A percentile compares a stretch with the other conserved stretches of the same genome.
These are phyloP conservation scores for Trichoderma atrobrunneum DNA, from an alignment of 2,329 filamentous ascomycete species.

Conservation along the genomic window DNA sequence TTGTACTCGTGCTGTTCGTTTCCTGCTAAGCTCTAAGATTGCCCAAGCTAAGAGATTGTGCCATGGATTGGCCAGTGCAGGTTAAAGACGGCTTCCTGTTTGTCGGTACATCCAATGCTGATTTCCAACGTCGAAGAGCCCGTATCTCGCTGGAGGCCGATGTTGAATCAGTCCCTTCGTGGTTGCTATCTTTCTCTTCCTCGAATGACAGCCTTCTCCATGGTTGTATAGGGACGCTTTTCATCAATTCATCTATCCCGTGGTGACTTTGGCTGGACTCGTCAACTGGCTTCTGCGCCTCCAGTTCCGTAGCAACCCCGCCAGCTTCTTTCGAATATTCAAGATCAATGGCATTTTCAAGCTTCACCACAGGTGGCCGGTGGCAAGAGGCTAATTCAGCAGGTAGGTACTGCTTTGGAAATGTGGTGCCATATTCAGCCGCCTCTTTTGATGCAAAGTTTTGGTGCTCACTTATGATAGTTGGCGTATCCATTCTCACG, in stretches of 20 bases:
- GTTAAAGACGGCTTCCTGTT: not conserved
- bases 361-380: not conserved
- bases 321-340: not conserved
- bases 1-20: not conserved
- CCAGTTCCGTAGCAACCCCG: not conserved
- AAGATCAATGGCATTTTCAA: not conserved
- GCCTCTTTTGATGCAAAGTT: not conserved
- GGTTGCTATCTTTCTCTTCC: not conserved
- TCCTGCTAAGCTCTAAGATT: not conserved
- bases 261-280: not conserved
- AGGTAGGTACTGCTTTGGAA: not conserved
- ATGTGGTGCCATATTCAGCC: not conserved
- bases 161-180: not conserved
- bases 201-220: slow-evolving; percentile 23
- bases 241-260: slow-evolving; percentile 22
- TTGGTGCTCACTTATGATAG: not conserved
- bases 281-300: not conserved
- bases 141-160: not conserved
- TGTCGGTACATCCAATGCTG: not conserved
- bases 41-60: slow-evolving; percentile 15
- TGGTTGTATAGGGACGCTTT: slow-evolving; percentile 26
- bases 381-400: not conserved
- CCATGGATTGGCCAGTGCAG: not conserved
- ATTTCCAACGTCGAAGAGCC: slow-evolving; percentile 14
- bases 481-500: not conserved